Evolutionary conservation across 768 basidiomycete genomes (phyloP).

Genomic region (Termitomyces sp.): DNA sequence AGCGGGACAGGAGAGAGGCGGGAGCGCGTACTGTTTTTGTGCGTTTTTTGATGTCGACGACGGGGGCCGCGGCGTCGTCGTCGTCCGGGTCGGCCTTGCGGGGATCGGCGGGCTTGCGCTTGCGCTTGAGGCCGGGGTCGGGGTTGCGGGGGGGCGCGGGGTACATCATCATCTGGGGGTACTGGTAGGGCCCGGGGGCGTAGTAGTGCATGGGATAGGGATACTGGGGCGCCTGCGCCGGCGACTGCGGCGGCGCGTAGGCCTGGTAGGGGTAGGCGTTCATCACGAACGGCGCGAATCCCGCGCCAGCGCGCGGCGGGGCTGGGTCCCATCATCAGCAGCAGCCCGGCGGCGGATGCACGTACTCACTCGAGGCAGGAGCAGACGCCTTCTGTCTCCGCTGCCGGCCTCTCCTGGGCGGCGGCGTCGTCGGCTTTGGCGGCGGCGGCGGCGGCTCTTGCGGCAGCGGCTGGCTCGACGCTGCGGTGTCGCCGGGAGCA

Average conservation of each 20-base stretch:
- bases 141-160: conserved; percentile 33
- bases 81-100: conserved; percentile 42
- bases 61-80: conserved; percentile 47
- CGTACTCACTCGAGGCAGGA: conserved; percentile 12
- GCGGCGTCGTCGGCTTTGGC: conserved; percentile 35
- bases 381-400: conserved; percentile 30
- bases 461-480: conserved; percentile 38
- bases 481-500: conserved; percentile 37
- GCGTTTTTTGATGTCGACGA: conserved; percentile 73
- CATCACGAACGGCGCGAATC: conserved; percentile 53
- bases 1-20: not conserved
- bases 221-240: conserved; percentile 41
- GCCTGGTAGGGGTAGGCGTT: conserved; percentile 53
- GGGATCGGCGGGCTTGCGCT: conserved; percentile 42
- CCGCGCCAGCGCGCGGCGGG: no score
- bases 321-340: conserved; percentile 34
- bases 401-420: conserved; percentile 50
- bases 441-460: conserved; percentile 40
- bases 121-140: conserved; percentile 50
- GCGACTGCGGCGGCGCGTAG: conserved; percentile 23
- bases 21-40: conserved; percentile 67
- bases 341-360: conserved; percentile 21
- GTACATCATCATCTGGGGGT: conserved; percentile 72
- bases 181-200: conserved; percentile 50
- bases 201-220: conserved; percentile 52